Conservation (phyloP, 768 basidiomycete genomes). For the Naematelia encephala region DNA sequence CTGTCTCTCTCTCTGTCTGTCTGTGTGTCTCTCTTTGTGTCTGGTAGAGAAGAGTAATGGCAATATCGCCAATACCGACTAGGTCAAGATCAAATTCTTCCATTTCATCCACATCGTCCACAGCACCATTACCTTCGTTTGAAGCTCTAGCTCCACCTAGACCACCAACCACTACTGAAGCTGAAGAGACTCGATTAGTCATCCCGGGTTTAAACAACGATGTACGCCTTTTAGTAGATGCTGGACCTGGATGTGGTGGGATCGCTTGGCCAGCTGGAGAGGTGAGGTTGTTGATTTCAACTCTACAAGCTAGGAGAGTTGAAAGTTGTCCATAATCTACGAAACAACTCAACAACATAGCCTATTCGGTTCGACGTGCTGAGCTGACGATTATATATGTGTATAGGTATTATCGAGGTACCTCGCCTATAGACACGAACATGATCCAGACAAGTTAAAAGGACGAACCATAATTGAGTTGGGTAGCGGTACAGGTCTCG, state of each 20-base stretch:
- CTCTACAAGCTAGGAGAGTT: too few relatives aligned
- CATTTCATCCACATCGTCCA: constrained; percentile 30
- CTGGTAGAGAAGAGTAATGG: background rate
- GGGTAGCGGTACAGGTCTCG: constrained; percentile 86
- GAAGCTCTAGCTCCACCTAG: constrained; percentile 36
- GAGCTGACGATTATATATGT: background rate
- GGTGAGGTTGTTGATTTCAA: constrained; percentile 60
- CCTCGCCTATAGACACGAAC: constrained; percentile 57
- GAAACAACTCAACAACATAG: background rate
- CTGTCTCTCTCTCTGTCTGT: background rate
- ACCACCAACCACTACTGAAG: constrained; percentile 35
- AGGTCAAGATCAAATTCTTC: constrained; percentile 19
- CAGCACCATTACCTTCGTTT: constrained; percentile 29
- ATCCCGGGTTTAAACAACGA: constrained; percentile 25
- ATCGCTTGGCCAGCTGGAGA: constrained; percentile 90
- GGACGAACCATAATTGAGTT: constrained; percentile 71
- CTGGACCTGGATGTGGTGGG: constrained; percentile 84
- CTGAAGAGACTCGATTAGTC: constrained; percentile 31
- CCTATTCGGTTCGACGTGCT: background rate
- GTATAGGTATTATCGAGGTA: constrained; percentile 73
- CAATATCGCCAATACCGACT: background rate
- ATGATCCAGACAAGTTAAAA: constrained; percentile 55
- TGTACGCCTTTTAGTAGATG: constrained; percentile 63
- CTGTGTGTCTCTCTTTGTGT: background rate
- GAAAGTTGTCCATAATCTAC: too few relatives aligned